phyloP scores from a whole-genome alignment of 768 basidiomycete species.

The Mycena filopes region DNA sequence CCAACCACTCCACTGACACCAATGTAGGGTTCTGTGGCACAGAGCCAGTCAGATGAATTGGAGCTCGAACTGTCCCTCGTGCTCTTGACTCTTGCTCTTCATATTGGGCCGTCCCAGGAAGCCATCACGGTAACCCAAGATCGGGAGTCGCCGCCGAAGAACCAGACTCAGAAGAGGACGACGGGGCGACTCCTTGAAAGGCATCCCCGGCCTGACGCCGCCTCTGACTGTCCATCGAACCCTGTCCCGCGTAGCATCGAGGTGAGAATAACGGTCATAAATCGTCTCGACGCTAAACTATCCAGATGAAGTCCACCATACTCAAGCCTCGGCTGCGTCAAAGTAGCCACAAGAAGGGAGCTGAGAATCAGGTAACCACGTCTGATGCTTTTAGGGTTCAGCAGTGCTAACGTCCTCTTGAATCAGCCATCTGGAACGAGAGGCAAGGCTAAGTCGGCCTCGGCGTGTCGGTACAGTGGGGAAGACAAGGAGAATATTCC shows the following conservation, averaged over 20 bases:
- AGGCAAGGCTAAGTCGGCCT: neutral
- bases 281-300: too few relatives aligned
- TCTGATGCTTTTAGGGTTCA: neutral
- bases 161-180: too few relatives aligned
- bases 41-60: too few relatives aligned
- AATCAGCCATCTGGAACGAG: too few relatives aligned
- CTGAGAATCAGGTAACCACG: neutral
- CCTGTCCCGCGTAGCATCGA: too few relatives aligned
- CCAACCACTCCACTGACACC: neutral
- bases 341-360: neutral
- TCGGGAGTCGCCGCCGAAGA: neutral
- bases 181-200: too few relatives aligned
- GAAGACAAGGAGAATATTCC: conserved; percentile 29
- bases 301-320: too few relatives aligned
- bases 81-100: conserved; percentile 3
- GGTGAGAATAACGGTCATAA: too few relatives aligned
- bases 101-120: neutral
- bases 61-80: neutral
- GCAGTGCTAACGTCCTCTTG: neutral
- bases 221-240: neutral
- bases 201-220: too few relatives aligned
- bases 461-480: neutral
- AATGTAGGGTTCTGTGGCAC: neutral
- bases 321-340: too few relatives aligned
- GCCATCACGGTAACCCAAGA: neutral